Evolutionary conservation across 78 protist species (phyloP).

Genomic region (Ministeria vibrans): DNA sequence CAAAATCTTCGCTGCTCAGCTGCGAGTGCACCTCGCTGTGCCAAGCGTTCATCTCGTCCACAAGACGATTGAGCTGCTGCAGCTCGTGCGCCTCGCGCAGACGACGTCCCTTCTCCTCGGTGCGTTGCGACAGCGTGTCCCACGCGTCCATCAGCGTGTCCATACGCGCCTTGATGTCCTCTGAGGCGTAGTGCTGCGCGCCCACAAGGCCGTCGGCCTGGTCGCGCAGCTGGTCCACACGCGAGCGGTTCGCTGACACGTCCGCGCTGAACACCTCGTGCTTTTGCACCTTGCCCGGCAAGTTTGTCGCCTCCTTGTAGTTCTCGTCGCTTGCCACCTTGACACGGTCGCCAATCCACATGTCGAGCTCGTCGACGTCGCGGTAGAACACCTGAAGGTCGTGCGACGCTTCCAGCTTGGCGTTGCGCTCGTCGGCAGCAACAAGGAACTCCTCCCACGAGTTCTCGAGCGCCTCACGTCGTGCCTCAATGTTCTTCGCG

Average conservation of each 20-base stretch:
- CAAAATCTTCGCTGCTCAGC: not conserved
- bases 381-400: too few species aligned
- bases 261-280: not conserved
- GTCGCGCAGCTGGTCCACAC: not conserved
- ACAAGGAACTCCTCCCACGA: not conserved
- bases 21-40: not conserved
- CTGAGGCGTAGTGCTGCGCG: not conserved
- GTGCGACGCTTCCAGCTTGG: too few species aligned
- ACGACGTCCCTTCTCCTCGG: not conserved
- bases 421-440: conserved; percentile 7
- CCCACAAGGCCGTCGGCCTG: not conserved
- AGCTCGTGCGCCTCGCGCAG: not conserved
- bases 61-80: not conserved
- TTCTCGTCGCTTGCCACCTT: not conserved
- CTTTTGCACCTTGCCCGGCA: too few species aligned
- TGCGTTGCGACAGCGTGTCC: not conserved
- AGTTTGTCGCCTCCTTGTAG: not conserved
- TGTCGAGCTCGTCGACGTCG: too few species aligned
- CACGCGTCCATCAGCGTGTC: not conserved
- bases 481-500: not conserved
- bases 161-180: not conserved
- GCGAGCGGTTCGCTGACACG: not conserved
- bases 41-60: not conserved
- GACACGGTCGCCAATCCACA: not conserved
- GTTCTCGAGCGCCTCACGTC: not conserved